Base-by-base conservation (phyloP, 306 rosid genomes). In the Benincasa hispida region DNA sequence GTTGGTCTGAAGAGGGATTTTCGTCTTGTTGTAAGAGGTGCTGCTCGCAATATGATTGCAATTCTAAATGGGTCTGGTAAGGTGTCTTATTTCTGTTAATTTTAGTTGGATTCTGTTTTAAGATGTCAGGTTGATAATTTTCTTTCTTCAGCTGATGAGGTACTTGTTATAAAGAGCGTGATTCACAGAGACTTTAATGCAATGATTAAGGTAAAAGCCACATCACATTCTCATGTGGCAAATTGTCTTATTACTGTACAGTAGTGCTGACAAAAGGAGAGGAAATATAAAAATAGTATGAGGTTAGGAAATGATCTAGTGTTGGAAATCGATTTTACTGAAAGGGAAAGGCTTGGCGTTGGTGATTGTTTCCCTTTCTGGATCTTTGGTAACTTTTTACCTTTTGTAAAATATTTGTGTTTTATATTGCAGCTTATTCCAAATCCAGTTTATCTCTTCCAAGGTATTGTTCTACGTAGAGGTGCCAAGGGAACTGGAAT, bases 401-500 rank as follows among this genome's bases (percentile, higher is more conserved):
- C 47, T 54, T 30, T 39, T 41, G 59, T 65, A 45, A 69, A 45
- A 6, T 22, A 42, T 48, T 68, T 69, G 27, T 37, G 45, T 13
- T 47, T 67, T 22, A 28, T 81, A 21, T 79, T 84, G 86, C 92
- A 94, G 99, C 85, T 78, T 87, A 79, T 94, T 87, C 89, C 96
- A 77, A 94, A 92, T 82, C 99, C 97, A 74, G 97, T 94, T 62
- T 94, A 94, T 84, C 97, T 94, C 76, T 94, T 94, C 87, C 99
- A 94, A 90, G 99, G 99, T 21, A 92, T 94, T 77, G 99, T 94
- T 66, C 88, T 94, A 48, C 99, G 99, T 53, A 92, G 99, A 79
- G 99, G 99, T 81, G 99, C 99, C 83, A 94, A 94, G 87, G 99
- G 99, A 89, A 94, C 99, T 50, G 99, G 99, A 81, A 94, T 94